Conservation (phyloP, 768 basidiomycete species). For the Dioszegia aurantiaca region DNA sequence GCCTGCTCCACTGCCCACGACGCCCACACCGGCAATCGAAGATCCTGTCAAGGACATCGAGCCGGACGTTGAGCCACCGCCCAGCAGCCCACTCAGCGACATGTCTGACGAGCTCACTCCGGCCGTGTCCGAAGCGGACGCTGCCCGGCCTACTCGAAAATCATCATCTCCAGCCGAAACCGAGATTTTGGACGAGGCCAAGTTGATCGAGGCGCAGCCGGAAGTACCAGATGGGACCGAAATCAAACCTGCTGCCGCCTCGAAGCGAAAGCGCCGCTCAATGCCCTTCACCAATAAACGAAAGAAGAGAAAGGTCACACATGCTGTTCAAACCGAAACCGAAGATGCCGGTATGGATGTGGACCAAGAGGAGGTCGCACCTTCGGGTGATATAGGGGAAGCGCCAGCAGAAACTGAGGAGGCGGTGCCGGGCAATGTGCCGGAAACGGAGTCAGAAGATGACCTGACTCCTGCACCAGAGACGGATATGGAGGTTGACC, state of each 20-base stretch:
- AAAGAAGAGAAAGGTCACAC: constrained; percentile 5
- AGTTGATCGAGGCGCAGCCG: too few relatives aligned
- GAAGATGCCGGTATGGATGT: constrained; percentile 2
- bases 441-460: constrained; percentile 5
- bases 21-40: too few relatives aligned
- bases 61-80: background rate
- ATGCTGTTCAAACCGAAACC: background rate
- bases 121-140: background rate
- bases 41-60: background rate
- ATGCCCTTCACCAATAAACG: background rate
- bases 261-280: constrained; percentile 4
- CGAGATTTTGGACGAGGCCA: too few relatives aligned
- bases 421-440: background rate
- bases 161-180: too few relatives aligned
- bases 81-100: constrained; percentile 10
- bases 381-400: background rate
- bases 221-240: background rate
- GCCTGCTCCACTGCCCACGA: background rate
- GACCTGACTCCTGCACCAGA: constrained; percentile 1
- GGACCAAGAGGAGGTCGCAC: constrained; percentile 12
- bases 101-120: constrained; percentile 5
- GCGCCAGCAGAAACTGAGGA: constrained; percentile 9
- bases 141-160: background rate
- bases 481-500: too few relatives aligned
- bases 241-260: background rate